phyloP scores from a whole-genome alignment of 1,284 basidiomycete genomes.

The Sanguinoderma infundibulare region DNA sequence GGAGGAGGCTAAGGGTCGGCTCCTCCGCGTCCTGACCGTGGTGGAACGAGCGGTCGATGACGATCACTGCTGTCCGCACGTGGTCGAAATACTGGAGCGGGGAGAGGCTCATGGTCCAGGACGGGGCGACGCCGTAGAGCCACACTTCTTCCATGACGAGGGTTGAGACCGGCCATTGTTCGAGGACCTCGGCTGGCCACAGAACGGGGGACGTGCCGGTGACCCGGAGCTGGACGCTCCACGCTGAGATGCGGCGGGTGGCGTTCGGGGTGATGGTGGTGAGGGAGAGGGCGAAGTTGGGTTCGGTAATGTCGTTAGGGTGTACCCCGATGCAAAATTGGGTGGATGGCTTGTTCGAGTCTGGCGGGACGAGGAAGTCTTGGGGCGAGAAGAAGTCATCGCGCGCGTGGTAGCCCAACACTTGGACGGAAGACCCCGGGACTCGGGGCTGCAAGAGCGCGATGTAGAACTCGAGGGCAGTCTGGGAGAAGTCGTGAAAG shows the following conservation, averaged over 20 bases:
- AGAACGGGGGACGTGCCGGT: background rate
- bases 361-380: background rate
- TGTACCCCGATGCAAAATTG: background rate
- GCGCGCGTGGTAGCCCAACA: background rate
- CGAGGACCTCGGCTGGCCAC: background rate
- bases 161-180: background rate
- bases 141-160: constrained; percentile 2
- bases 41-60: background rate
- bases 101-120: background rate
- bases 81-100: background rate
- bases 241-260: constrained; percentile 5
- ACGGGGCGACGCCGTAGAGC: background rate
- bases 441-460: constrained; percentile 3
- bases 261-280: background rate
- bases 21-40: background rate
- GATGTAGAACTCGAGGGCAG: background rate
- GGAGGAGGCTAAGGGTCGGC: background rate
- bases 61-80: background rate
- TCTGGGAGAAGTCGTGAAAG: background rate
- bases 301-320: background rate
- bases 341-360: background rate
- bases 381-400: background rate
- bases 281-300: background rate
- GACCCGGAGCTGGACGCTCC: background rate
- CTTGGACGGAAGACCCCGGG: background rate